Base-by-base conservation (phyloP, 352 stramenopile species). In the Phytopythium chamaehyphon region DNA sequence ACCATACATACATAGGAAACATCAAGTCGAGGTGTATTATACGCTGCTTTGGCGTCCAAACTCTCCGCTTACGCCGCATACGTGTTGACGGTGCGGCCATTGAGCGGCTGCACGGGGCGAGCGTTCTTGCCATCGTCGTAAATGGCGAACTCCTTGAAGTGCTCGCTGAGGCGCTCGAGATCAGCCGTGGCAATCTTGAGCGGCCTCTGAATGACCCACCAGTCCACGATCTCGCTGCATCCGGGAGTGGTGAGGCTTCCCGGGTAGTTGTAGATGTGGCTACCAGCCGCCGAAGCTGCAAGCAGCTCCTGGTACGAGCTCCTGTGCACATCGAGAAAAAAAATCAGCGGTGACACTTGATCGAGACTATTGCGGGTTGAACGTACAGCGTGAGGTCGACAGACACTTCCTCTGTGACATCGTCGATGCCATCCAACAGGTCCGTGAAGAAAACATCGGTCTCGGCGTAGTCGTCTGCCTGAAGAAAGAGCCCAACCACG, bases 211-310 rank as follows among this genome's bases (percentile, higher is more conserved):
- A 87, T 55, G 19, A 89, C 66, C 73, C 75, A 89, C 78, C 78
- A 89, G 52, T 85, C 65, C 1, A 72, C 78, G 38, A 51, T 73
- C 51, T 87, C 78, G 39, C 59, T 50, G 31, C 78, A 89, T 12
- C 38, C 49, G 0, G 78, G 78, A 1, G 71, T 85, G 18, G 75
- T 89, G 15, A 86, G 62, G 18, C 78, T 87, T n/a, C 78, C 78
- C 0, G 71, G 50, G 69, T 89, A 89, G 64, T 89, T 89, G 59
- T 65, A 85, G 15, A 77, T 40, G 12, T 42, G 57, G 31, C 66
- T 35, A 11, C 14, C 39, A 19, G 40, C 50, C 18, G 54, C 40
- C n/a, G 42, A 50, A 10, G 46, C 54, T 22, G 40, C 39, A 26
- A 73, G 39, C 11, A 77, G 45, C 23, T 22, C 7, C 40, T 57